phyloP scores from a whole-genome alignment of 2,329 filamentous ascomycete genomes.

The Phialophora chinensis region DNA sequence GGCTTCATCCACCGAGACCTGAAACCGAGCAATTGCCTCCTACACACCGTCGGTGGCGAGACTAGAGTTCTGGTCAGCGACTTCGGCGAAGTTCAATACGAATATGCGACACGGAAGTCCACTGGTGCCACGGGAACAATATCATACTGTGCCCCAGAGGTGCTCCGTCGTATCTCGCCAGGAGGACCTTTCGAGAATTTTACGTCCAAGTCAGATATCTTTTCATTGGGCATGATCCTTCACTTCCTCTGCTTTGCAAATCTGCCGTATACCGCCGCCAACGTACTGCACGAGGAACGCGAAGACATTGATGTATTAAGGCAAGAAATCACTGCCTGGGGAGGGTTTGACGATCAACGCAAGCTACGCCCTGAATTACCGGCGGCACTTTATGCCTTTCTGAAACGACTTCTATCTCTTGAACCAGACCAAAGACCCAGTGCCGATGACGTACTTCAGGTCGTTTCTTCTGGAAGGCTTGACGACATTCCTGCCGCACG shows the following conservation, averaged over 20 bases:
- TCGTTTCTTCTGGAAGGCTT: conserved; percentile 70
- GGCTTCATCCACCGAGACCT: conserved; percentile 96
- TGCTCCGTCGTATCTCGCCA: conserved; percentile 69
- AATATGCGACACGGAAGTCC: conserved; percentile 80
- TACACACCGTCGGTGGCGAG: conserved; percentile 76
- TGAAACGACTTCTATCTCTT: conserved; percentile 80
- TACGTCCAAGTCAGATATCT: conserved; percentile 96
- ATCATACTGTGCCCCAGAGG: conserved; percentile 96
- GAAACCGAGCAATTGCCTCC: conserved; percentile 92
- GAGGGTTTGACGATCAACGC: conserved; percentile 80
- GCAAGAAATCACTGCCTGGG: conserved; percentile 84
- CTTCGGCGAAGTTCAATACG: conserved; percentile 93
- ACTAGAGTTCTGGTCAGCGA: conserved; percentile 89
- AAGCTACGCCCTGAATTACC: conserved; percentile 81
- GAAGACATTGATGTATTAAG: conserved; percentile 87
- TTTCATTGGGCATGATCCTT: conserved; percentile 96
- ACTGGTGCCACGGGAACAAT: conserved; percentile 95
- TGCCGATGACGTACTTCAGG: conserved; percentile 81
- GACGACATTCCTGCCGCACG: conserved; percentile 33
- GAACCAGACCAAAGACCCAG: conserved; percentile 78
- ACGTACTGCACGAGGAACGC: conserved; percentile 84
- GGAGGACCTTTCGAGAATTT: conserved; percentile 86
- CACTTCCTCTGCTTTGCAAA: conserved; percentile 97
- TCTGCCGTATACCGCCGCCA: conserved; percentile 83
- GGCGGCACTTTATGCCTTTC: conserved; percentile 79